Conservation (phyloP, 2,329 filamentous ascomycete genomes). For the Albophoma yamanashiensis region DNA sequence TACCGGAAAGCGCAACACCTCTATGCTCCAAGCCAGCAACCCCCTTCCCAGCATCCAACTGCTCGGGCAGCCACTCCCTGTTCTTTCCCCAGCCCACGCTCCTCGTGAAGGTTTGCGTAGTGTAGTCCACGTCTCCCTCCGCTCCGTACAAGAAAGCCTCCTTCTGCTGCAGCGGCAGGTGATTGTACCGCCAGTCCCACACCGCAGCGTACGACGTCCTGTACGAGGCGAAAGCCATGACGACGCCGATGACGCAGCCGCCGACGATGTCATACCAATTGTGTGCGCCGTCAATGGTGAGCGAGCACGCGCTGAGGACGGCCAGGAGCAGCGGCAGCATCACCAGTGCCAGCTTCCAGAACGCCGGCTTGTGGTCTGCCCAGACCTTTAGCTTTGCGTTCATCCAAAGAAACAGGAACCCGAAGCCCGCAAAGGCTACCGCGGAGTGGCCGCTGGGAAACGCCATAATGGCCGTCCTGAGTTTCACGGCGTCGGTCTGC, state of each 20-base stretch:
- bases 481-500: constrained; percentile 34
- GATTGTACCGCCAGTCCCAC: constrained; percentile 59
- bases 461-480: constrained; percentile 52
- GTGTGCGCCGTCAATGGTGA: constrained; percentile 56
- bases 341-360: constrained; percentile 54
- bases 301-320: constrained; percentile 45
- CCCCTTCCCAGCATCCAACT: neutral
- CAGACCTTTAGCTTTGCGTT: constrained; percentile 65
- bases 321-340: constrained; percentile 51
- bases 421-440: constrained; percentile 51
- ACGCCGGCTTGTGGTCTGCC: constrained; percentile 52
- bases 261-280: constrained; percentile 61
- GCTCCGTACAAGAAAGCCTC: constrained; percentile 5
- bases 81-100: constrained; percentile 16
- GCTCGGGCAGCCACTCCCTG: constrained; percentile 5
- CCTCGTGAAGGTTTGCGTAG: constrained; percentile 11
- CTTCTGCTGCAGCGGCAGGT: constrained; percentile 47
- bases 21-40: neutral
- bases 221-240: constrained; percentile 53
- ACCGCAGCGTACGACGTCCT: constrained; percentile 56
- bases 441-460: constrained; percentile 62
- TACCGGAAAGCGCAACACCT: neutral
- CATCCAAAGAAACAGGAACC: constrained; percentile 56
- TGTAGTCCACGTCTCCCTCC: constrained; percentile 8
- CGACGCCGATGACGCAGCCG: constrained; percentile 51